Evolutionary conservation across 306 rosid genomes (phyloP).

Genomic region (Acmispon strigosus): DNA sequence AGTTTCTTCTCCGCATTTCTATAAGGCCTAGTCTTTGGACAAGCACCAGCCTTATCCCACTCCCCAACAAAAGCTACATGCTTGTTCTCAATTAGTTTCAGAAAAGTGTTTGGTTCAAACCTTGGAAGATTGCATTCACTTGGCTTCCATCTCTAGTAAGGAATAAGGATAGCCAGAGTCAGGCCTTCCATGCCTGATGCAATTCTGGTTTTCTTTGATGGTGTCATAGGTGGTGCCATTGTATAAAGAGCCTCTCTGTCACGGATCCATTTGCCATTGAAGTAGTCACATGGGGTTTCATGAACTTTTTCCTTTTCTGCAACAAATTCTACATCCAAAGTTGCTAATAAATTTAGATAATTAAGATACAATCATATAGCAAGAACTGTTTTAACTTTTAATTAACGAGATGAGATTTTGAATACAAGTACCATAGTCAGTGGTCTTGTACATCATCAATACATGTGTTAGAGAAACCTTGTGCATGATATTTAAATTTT

Average conservation of each 20-base stretch:
- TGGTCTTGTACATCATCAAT: too few species aligned
- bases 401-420: too few species aligned
- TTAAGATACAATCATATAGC: too few species aligned
- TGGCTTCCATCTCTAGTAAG: conserved; percentile 87
- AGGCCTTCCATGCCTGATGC: conserved; percentile 66
- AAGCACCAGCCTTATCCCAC: conserved; percentile 88
- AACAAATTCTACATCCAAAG: too few species aligned
- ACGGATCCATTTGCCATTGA: conserved; percentile 62
- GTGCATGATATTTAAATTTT: too few species aligned
- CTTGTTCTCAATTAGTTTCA: conserved; percentile 47
- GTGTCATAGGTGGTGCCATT: conserved; percentile 72
- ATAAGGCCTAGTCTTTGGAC: conserved; percentile 61
- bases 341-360: too few species aligned
- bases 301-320: conserved; percentile 41
- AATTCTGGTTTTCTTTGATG: conserved; percentile 75
- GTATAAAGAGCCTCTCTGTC: conserved; percentile 67
- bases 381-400: too few species aligned
- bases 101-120: conserved; percentile 71
- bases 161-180: conserved; percentile 66
- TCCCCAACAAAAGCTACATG: conserved; percentile 86
- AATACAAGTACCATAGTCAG: background rate
- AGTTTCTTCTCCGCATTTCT: conserved; percentile 44
- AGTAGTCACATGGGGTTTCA: conserved; percentile 58
- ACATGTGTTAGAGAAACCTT: too few species aligned
- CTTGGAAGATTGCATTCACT: conserved; percentile 55